A percentile compares a stretch with the other conserved stretches of the same genome.
phyloP scores from a whole-genome alignment of 2,329 filamentous ascomycete species.

The Blastomyces silverae region DNA sequence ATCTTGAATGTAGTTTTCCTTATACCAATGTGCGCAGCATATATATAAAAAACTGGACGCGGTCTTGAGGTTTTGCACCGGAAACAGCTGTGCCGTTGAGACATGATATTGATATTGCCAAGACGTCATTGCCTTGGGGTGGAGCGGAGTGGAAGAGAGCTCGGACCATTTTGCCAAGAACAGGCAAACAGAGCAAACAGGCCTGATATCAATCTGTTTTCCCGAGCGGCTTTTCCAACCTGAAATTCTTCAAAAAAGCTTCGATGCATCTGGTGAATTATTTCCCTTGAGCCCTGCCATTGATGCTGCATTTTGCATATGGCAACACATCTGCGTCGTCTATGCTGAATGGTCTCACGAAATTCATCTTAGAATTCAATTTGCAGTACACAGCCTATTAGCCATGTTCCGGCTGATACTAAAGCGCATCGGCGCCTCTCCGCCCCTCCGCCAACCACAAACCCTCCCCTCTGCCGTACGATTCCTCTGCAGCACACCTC shows the following conservation, averaged over 20 bases:
- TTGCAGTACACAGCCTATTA: constrained; percentile 6
- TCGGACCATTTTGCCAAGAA: constrained; percentile 22
- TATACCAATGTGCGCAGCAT: not conserved
- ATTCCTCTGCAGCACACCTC: constrained; percentile 16
- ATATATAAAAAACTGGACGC: not conserved
- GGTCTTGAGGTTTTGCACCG: not conserved
- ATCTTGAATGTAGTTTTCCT: constrained; percentile 38
- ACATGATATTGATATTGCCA: not conserved
- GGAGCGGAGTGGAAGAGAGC: constrained; percentile 23
- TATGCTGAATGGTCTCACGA: not conserved
- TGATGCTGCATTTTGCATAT: not conserved
- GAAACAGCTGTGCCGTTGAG: not conserved
- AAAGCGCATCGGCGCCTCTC: constrained; percentile 28
- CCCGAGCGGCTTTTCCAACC: not conserved
- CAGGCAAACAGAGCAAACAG: constrained; percentile 13
- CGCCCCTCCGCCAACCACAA: constrained; percentile 17
- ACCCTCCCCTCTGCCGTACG: constrained; percentile 21
- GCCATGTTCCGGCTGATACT: constrained; percentile 26
- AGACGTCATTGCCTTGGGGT: constrained; percentile 20
- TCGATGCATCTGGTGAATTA: not conserved
- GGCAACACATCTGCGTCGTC: too few species aligned
- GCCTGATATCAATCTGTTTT: not conserved
- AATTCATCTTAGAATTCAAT: not conserved
- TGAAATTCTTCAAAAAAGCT: not conserved
- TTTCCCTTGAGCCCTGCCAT: not conserved